Base-by-base conservation (phyloP, 441 rosid species). In the Kokia cookei region DNA sequence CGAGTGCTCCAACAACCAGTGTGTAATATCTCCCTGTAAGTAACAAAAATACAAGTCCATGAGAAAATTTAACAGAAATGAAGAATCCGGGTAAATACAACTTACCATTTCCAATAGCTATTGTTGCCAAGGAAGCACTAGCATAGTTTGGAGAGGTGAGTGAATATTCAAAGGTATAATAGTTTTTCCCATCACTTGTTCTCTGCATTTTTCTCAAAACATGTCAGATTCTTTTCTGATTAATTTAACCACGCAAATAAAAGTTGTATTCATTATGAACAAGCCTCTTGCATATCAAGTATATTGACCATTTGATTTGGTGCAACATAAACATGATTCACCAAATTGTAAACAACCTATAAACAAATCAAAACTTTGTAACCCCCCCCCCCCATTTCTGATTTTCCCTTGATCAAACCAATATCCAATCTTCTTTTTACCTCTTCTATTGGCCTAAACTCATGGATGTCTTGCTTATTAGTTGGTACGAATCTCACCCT, bases 401-500 rank as follows among this genome's bases (percentile, higher is more conserved):
- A 8, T 35, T 42, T 40, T 17, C 14, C 13, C 19, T 29, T n/a
- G 11, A 45, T 32, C 47, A 15, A 58, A 55, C 14, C 70, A 8
- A 12, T 14, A 19, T 37, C 1, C 61, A 50, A 0, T 47, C 12
- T 48, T 54, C 67, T 2, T 68, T 45, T 66, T 53, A 88, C 94
- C 91, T 93, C 90, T 10, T 90, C 91, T 86, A 85, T 81, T 2
- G 94, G 89, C 71, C 98, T 97, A 58, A 93, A 32, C 54, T 93
- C 98, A 32, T 75, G 91, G 71, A 93, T 80, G 74, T 93, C 92
- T 19, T 74, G 82, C 74, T 86, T 90, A 8, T 84, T 79, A 0
- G 98, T 87, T 40, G 98, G 97, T 80, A 91, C 87, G 84, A 95
- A 95, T 76, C 99, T 87, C 66, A 90, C 97, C 73, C 97, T 83